Percentiles rank a stretch among this genome's conserved stretches.
phyloP scores from a whole-genome alignment of 2,329 filamentous ascomycete genomes.

The Ophiostoma novo-ulmi region DNA sequence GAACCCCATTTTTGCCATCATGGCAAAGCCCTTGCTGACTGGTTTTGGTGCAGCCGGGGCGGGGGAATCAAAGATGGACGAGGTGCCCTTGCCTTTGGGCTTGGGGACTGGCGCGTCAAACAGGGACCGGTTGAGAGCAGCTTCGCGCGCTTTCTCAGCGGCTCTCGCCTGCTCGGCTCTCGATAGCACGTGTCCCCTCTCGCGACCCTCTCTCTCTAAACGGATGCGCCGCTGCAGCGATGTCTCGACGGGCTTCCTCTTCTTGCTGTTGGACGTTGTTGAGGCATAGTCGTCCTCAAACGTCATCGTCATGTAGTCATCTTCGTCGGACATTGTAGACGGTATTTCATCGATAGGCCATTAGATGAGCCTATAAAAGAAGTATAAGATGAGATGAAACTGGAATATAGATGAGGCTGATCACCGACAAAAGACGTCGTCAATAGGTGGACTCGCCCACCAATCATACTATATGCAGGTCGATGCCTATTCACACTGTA shows the following conservation, averaged over 20 bases:
- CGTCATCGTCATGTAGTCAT: slow-evolving; percentile 97
- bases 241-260: slow-evolving; percentile 37
- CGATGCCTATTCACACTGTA: background rate
- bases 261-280: slow-evolving; percentile 10
- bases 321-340: slow-evolving; percentile 47
- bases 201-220: slow-evolving; percentile 59
- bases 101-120: slow-evolving; percentile 37
- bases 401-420: background rate
- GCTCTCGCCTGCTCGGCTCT: slow-evolving; percentile 78
- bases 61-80: slow-evolving; percentile 51
- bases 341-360: background rate
- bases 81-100: slow-evolving; percentile 39
- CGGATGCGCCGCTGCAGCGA: slow-evolving; percentile 52
- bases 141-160: slow-evolving; percentile 66
- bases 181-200: slow-evolving; percentile 64
- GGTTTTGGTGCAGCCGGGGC: background rate
- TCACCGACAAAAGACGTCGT: background rate
- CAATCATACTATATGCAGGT: background rate
- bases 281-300: slow-evolving; percentile 60
- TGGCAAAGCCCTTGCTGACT: slow-evolving; percentile 76
- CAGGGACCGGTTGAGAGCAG: slow-evolving; percentile 68
- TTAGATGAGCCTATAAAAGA: background rate
- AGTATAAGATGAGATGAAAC: background rate
- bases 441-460: background rate
- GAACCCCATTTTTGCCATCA: slow-evolving; percentile 98